Evolutionary conservation across 305 asterid genomes (phyloP).

Genomic region (Solanum chacoense): DNA sequence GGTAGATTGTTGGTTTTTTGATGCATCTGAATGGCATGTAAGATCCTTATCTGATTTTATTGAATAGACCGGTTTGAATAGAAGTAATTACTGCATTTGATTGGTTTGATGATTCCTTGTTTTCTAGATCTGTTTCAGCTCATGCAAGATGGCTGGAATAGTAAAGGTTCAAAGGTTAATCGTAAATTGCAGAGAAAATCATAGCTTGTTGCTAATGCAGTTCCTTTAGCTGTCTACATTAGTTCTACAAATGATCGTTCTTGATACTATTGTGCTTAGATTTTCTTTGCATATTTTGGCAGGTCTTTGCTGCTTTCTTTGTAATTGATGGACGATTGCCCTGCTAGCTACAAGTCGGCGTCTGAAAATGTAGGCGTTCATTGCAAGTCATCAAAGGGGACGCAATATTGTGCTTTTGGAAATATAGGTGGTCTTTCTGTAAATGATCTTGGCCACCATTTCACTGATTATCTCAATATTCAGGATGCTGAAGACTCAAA

Average conservation of each 20-base stretch:
- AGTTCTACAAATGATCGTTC: not conserved
- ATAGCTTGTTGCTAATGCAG: not conserved
- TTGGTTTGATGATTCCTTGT: not conserved
- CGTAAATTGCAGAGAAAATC: not conserved
- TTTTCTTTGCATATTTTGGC: conserved; percentile 5
- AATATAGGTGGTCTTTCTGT: conserved; percentile 16
- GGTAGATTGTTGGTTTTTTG: not conserved
- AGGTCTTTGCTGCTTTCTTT: conserved; percentile 22
- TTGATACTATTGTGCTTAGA: not conserved
- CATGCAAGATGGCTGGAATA: not conserved
- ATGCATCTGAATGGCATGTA: not conserved
- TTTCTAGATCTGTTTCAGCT: not conserved
- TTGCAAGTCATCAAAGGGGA: conserved; percentile 24
- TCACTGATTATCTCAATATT: conserved; percentile 26
- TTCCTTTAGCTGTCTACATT: not conserved
- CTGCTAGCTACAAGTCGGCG: conserved; percentile 27
- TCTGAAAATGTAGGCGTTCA: conserved; percentile 30
- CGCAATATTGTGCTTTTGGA: conserved; percentile 12
- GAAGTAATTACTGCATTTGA: not conserved
- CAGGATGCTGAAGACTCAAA: conserved; percentile 21
- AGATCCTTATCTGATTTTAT: not conserved
- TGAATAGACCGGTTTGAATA: not conserved
- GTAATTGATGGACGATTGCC: conserved; percentile 44
- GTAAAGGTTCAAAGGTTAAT: not conserved
- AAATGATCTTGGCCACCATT: conserved; percentile 35